Base-by-base conservation (phyloP, 176 grass and related monocot species). In the Alloteropsis semialata region DNA sequence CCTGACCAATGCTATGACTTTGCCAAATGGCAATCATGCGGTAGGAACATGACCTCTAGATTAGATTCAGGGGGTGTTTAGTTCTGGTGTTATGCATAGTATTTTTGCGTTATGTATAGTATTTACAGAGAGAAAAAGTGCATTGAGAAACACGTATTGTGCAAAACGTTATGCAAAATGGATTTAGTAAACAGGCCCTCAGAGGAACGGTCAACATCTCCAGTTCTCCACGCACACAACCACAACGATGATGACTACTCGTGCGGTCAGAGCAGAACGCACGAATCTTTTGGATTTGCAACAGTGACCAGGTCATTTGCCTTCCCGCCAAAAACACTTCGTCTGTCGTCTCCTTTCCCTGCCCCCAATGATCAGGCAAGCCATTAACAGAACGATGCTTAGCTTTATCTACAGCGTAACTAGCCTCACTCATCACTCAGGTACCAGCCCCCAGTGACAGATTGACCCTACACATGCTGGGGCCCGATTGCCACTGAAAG, bases 281-380 rank as follows among this genome's bases (percentile, higher is more conserved):
- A 27, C 17, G 28, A 73, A 84, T 74, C 46, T 74, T 75, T 88
- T 57, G 72, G 88, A 77, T 77, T 69, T 8, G 63, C 44, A 44
- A 45, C 32, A 63, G 69, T 24, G 17, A 29, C 66, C 27, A 21
- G 38, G 36, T 9, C 76, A 45, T 0, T 0, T 33, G 30, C 50
- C 44, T 69, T 85, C 87, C 55, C 77, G 82, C 88, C 88, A 89
- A 85, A 80, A 81, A 41, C 61, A 32, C 62, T 1, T 2, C 15
- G 30, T 33, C 33, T 77, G n/a, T n/a, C n/a, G n/a, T n/a, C n/a
- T n/a, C n/a, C 66, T 79, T 83, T 79, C 75, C 44, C 75, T 11
- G 28, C 57, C 22, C 16, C 81, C 74, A 54, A 83, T 72, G 73
- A 74, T 79, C 80, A 65, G 27, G 34, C 27, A 65, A 65, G 67